These are phyloP conservation scores for Penicillium herquei DNA, from an alignment of 495 filamentous ascomycete genomes.

Conservation along the genomic window DNA sequence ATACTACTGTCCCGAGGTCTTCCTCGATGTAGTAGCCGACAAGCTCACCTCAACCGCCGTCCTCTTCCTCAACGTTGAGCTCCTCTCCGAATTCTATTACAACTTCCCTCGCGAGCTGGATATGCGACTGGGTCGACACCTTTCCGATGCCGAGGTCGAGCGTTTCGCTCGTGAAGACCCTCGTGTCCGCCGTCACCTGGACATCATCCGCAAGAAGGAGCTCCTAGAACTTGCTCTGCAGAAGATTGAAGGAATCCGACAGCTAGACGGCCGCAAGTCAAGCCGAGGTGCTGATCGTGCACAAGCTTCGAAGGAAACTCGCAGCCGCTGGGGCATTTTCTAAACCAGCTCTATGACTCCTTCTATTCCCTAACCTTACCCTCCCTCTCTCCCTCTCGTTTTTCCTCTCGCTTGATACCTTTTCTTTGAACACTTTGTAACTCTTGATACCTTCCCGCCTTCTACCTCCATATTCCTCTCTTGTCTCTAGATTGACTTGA, in stretches of 20 bases:
- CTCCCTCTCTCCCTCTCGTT: too few relatives aligned
- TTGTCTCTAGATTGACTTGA: conserved; percentile 1
- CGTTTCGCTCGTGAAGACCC: conserved; percentile 90
- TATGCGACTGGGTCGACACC: conserved; percentile 74
- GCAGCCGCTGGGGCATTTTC: conserved; percentile 44
- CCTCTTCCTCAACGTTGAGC: conserved; percentile 95
- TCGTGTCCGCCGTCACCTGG: conserved; percentile 82
- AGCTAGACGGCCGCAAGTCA: conserved; percentile 59
- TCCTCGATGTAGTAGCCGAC: conserved; percentile 93
- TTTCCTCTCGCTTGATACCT: conserved; percentile 16
- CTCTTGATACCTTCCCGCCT: conserved; percentile 5
- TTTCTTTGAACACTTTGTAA: conserved; percentile 2
- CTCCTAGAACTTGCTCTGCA: conserved; percentile 85
- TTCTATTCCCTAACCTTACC: conserved; percentile 3
- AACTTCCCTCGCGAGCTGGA: conserved; percentile 95
- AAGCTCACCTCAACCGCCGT: conserved; percentile 94
- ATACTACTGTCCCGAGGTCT: conserved; percentile 95
- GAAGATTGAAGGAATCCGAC: conserved; percentile 87
- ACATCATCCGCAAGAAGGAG: conserved; percentile 88
- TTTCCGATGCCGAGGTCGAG: conserved; percentile 78
- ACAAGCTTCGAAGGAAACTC: conserved; percentile 27
- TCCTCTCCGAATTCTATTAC: conserved; percentile 95
- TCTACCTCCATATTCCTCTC: conserved; percentile 10
- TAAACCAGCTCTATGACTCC: conserved; percentile 13
- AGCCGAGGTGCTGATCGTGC: conserved; percentile 30